Evolutionary conservation across 1,284 basidiomycete species (phyloP), one percentile per base, ranked within the genome.

Genomic region (Papiliotrema laurentii): DNA sequence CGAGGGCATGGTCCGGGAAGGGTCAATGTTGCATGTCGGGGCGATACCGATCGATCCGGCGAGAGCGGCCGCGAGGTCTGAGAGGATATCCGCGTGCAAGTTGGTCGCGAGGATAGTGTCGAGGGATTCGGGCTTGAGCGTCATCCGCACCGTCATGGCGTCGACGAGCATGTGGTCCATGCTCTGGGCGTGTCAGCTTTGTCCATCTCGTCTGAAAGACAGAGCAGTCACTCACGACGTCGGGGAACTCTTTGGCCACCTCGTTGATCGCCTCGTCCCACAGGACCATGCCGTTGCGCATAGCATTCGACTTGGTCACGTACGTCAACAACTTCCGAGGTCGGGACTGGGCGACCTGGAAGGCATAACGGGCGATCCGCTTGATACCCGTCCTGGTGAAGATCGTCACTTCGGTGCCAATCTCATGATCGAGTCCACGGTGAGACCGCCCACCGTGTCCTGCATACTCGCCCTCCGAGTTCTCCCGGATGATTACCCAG

Each of bases 41-140:
- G 80, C 81, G 36, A 82, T 80, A 9, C 80, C 80, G 53, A 83
- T 82, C 9, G 79, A 79, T 10, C 81, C 80, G 0, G 80, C 78
- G 30, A 80, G 75, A 2, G 80, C 80, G 4, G 80, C 78, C 2
- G 78, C 80, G n/a, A 81, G 72, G 54, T 82, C 80, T 30, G 78
- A 80, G 18, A 81, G 68, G 41, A 61, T 61, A 35, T 81, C 80
- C 34, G 78, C 79, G 51, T 80, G 78, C 18, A 81, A 66, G 55
- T 81, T 81, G 13, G 79, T 80, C 3, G 78, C 78, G 16, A 80
- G 76, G 25, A 81, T 79, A n/a, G 79, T 79, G 56, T 81, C 79
- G 56, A 81, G 78, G 13, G 75, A 78, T 44, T 77, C 69, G 6
- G 80, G 80, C n/a, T 78, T 64, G 19, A 71, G 69, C 6, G 79